Conservation (phyloP, 768 basidiomycete species). For the Mycena albidolilacea region DNA sequence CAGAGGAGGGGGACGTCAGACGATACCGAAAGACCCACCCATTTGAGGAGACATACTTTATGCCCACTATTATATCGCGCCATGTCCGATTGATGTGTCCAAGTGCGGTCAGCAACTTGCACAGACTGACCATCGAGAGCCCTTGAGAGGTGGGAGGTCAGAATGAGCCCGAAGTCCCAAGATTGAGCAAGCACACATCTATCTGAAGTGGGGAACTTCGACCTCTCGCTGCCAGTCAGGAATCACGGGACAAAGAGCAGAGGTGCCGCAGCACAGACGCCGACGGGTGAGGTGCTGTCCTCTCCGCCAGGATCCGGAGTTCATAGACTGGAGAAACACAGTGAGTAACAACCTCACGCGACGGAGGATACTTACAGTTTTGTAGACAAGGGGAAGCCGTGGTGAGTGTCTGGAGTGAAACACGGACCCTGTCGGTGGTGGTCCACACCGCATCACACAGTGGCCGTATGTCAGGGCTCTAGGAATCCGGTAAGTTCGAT, state of each 20-base stretch:
- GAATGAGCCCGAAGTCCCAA: neutral
- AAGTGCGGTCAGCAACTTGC: neutral
- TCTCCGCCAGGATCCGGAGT: neutral
- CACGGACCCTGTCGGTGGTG: neutral
- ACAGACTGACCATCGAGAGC: neutral
- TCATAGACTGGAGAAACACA: neutral
- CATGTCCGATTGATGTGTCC: neutral
- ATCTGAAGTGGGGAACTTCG: neutral
- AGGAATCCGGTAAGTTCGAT: neutral
- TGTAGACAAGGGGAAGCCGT: neutral
- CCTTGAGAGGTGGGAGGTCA: neutral
- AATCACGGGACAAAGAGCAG: neutral
- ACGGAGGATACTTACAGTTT: neutral
- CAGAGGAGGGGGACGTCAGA: neutral
- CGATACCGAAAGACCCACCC: too few relatives aligned
- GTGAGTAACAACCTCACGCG: neutral
- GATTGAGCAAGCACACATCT: neutral
- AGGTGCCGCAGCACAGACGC: neutral
- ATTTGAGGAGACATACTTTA: too few relatives aligned
- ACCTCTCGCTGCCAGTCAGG: neutral
- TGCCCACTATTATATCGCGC: too few relatives aligned
- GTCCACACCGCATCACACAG: neutral
- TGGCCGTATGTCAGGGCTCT: neutral
- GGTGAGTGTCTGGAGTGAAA: neutral
- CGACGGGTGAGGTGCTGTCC: neutral